phyloP scores from a whole-genome alignment of 176 grass and related monocot genomes.

The Tillandsia fasciculata region DNA sequence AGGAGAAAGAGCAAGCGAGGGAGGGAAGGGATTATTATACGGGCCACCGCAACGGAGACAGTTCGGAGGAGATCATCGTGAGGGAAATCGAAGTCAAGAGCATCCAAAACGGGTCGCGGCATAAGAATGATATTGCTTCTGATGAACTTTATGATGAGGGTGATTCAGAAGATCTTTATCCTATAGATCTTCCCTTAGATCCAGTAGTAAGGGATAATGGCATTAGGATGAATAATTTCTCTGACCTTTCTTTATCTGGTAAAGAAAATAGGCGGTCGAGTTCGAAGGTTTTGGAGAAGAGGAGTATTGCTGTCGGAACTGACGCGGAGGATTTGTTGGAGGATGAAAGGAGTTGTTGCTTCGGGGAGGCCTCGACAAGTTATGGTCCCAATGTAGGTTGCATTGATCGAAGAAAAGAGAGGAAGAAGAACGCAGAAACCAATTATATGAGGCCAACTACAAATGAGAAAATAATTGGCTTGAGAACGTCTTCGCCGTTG shows the following conservation, averaged over 20 bases:
- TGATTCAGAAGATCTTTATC: slow-evolving; percentile 53
- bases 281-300: slow-evolving; percentile 31
- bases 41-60: slow-evolving; percentile 24
- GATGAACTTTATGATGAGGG: slow-evolving; percentile 22
- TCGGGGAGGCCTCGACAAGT: slow-evolving; percentile 47
- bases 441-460: slow-evolving; percentile 31
- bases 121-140: slow-evolving; percentile 35
- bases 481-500: slow-evolving; percentile 27
- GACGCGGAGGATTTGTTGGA: slow-evolving; percentile 28
- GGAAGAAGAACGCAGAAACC: slow-evolving; percentile 35
- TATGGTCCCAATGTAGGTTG: slow-evolving; percentile 28
- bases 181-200: slow-evolving; percentile 64
- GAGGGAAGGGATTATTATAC: not conserved
- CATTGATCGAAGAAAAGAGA: slow-evolving; percentile 37
- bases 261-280: slow-evolving; percentile 36
- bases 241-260: slow-evolving; percentile 48
- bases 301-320: slow-evolving; percentile 39
- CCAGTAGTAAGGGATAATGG: not conserved
- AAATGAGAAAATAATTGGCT: slow-evolving; percentile 43
- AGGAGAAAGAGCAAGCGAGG: not conserved
- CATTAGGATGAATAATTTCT: slow-evolving; percentile 46
- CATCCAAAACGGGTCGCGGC: slow-evolving; percentile 27
- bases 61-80: slow-evolving; percentile 77
- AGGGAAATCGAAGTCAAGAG: slow-evolving; percentile 77
- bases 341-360: slow-evolving; percentile 37